Percentiles rank a stretch among this genome's conserved stretches.
phyloP scores from a whole-genome alignment of 1,139 yeast genomes.

The Suhomyces bokatorum region DNA sequence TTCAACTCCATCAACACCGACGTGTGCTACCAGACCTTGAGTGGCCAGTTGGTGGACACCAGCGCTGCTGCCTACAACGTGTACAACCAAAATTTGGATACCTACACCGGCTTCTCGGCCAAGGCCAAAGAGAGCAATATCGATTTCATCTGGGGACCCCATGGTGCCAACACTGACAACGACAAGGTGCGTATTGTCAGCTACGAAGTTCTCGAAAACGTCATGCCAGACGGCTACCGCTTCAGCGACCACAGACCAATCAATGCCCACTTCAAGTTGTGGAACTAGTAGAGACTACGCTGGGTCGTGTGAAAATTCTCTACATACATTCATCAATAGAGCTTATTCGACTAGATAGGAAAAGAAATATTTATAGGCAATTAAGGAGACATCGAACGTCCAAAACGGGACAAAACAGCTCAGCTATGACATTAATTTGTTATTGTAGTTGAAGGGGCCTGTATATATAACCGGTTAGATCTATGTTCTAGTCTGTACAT shows the following conservation, averaged over 20 bases:
- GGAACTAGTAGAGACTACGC: not conserved
- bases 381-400: no score
- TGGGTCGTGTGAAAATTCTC: no score
- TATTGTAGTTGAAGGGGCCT: no score
- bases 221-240: slow-evolving; percentile 23
- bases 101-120: slow-evolving; percentile 43
- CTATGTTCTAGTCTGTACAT: no score
- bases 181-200: slow-evolving; percentile 21
- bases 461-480: no score
- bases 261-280: slow-evolving; percentile 25
- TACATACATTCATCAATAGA: no score
- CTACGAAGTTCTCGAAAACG: slow-evolving; percentile 38
- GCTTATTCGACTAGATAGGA: not conserved
- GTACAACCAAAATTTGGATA: slow-evolving; percentile 30
- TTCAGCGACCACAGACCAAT: slow-evolving; percentile 51
- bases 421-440: no score
- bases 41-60: slow-evolving; percentile 23
- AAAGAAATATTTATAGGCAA: no score
- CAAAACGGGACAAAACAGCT: no score
- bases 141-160: slow-evolving; percentile 34
- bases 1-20: slow-evolving; percentile 38
- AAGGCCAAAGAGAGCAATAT: slow-evolving; percentile 24
- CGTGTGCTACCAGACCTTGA: slow-evolving; percentile 31
- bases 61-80: slow-evolving; percentile 21
- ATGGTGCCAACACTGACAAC: slow-evolving; percentile 14